Conservation (phyloP, 768 basidiomycete genomes). For the Rhizopogon rudus region DNA sequence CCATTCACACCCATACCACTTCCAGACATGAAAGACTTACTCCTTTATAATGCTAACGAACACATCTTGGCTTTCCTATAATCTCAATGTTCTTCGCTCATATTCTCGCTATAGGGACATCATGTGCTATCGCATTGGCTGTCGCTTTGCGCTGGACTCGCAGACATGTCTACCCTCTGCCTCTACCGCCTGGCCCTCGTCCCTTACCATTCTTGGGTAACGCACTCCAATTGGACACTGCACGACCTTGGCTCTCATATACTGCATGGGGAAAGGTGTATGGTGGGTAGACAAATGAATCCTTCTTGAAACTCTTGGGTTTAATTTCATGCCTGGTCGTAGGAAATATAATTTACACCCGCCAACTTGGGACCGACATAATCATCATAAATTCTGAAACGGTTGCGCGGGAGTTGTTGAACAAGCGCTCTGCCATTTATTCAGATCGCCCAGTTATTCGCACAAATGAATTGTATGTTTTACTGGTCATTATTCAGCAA, state of each 20-base stretch:
- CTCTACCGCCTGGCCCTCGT: background rate
- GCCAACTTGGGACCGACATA: background rate
- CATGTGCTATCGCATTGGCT: background rate
- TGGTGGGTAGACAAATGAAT: background rate
- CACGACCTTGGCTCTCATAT: background rate
- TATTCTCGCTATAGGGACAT: background rate
- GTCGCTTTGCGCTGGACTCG: background rate
- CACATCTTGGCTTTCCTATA: background rate
- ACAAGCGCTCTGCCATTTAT: no score
- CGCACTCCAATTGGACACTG: background rate
- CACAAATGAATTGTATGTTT: no score
- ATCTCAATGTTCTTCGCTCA: background rate
- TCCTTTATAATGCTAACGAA: background rate
- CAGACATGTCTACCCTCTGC: background rate
- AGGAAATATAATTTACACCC: conserved; percentile 1
- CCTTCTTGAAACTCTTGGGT: background rate
- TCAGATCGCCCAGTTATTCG: no score
- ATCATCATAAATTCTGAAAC: conserved; percentile 9
- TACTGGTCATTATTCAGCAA: no score
- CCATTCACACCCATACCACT: no score
- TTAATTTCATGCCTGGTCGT: background rate
- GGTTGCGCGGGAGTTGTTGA: background rate
- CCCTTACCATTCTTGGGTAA: background rate
- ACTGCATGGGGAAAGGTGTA: background rate
- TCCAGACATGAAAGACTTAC: no score